Evolutionary conservation across 352 stramenopile genomes (phyloP).

Genomic region (Globisporangium nagaii): DNA sequence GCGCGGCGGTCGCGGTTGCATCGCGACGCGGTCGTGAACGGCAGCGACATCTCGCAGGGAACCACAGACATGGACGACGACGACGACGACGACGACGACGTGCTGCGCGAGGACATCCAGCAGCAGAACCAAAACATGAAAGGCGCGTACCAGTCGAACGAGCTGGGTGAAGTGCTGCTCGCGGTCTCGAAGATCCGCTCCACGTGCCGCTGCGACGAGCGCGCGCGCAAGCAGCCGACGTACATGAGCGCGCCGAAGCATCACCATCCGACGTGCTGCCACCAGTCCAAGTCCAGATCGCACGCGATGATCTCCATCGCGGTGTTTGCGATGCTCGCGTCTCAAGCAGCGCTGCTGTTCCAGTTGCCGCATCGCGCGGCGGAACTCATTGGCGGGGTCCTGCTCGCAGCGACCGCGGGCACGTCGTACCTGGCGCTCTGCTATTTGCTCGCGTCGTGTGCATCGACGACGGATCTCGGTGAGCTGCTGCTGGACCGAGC

Average conservation of each 20-base stretch:
- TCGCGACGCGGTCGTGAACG: not conserved
- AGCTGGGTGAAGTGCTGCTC: slow-evolving; percentile 57
- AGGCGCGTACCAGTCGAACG: slow-evolving; percentile 10
- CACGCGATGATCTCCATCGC: slow-evolving; percentile 26
- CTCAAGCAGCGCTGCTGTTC: slow-evolving; percentile 22
- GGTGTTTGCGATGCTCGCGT: slow-evolving; percentile 18
- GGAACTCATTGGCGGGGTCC: slow-evolving; percentile 42
- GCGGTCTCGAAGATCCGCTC: slow-evolving; percentile 23
- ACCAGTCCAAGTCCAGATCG: not conserved
- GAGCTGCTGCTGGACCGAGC: slow-evolving; percentile 48
- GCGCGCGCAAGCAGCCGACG: not conserved
- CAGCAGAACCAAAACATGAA: slow-evolving; percentile 12
- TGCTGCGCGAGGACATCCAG: not conserved
- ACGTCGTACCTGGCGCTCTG: slow-evolving; percentile 45
- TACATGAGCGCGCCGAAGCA: slow-evolving; percentile 1
- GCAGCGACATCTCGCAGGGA: too few species aligned
- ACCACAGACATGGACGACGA: too few species aligned
- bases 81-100: not conserved
- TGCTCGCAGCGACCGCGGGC: slow-evolving; percentile 45
- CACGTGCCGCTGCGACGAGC: not conserved
- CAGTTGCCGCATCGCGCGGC: slow-evolving; percentile 32
- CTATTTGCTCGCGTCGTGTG: slow-evolving; percentile 24
- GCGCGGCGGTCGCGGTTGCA: not conserved
- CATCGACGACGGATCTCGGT: slow-evolving; percentile 22
- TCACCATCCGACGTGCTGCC: slow-evolving; percentile 18